Conservation (phyloP, 192 early-diverging fungal species). For the Coemansia erecta region DNA sequence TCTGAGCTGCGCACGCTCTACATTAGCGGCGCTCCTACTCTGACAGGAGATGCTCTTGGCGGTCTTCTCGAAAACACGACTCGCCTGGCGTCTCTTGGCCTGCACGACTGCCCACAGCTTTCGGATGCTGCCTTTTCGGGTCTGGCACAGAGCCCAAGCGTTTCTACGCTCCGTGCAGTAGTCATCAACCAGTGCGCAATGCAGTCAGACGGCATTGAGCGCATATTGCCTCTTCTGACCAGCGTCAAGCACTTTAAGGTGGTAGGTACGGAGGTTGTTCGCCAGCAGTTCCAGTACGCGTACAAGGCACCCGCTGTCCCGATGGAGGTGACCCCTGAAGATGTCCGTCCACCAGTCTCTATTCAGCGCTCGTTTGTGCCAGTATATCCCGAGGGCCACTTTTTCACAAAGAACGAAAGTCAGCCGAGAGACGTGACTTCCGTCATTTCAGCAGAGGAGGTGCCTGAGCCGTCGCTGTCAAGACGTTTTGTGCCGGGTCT, state of each 20-base stretch:
- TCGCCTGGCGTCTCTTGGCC: slow-evolving; percentile 25
- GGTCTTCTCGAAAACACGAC: slow-evolving; percentile 19
- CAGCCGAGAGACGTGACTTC: neutral
- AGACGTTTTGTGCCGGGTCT: slow-evolving; percentile 43
- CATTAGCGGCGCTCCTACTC: slow-evolving; percentile 20
- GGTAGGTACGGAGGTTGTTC: slow-evolving; percentile 32
- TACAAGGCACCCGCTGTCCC: slow-evolving; percentile 3
- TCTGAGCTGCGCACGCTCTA: slow-evolving; percentile 33
- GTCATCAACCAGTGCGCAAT: slow-evolving; percentile 30
- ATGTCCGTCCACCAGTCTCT: neutral
- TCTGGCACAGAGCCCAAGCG: slow-evolving; percentile 28
- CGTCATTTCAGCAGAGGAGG: neutral
- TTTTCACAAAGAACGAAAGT: slow-evolving; percentile 30
- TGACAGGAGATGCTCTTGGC: slow-evolving; percentile 22
- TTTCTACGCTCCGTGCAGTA: slow-evolving; percentile 20
- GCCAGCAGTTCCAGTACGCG: slow-evolving; percentile 33
- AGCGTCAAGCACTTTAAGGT: slow-evolving; percentile 26
- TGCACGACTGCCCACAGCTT: slow-evolving; percentile 26
- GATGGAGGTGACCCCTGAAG: neutral
- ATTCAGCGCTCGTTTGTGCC: slow-evolving; percentile 32
- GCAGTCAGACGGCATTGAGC: slow-evolving; percentile 44
- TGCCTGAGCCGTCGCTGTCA: neutral
- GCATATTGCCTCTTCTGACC: slow-evolving; percentile 24
- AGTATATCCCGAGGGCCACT: slow-evolving; percentile 32
- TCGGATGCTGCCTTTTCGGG: slow-evolving; percentile 21